Evolutionary conservation across 805 yeast genomes (phyloP).

Genomic region (Metschnikowia shivogae): DNA sequence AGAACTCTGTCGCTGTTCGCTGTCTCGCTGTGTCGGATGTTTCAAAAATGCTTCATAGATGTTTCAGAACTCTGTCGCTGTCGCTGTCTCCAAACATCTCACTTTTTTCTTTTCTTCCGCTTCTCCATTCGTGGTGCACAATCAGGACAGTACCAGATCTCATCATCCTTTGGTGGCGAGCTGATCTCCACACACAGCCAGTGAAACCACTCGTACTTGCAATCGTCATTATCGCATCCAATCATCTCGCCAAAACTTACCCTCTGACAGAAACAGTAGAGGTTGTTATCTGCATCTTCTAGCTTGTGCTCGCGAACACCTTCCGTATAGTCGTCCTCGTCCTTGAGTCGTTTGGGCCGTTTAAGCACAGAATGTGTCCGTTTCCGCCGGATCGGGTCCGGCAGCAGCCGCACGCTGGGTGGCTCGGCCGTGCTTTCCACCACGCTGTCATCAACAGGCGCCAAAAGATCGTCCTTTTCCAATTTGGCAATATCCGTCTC

Average conservation of each 20-base stretch:
- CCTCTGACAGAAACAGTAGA: constrained; percentile 88
- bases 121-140: constrained; percentile 54
- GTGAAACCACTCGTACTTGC: constrained; percentile 94
- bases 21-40: too few species aligned
- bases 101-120: constrained; percentile 40
- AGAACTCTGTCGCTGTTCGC: too few species aligned
- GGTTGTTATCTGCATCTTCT: constrained; percentile 39
- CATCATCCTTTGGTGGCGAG: constrained; percentile 81
- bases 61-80: background rate
- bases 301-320: constrained; percentile 8
- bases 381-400: constrained; percentile 17
- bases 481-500: constrained; percentile 73
- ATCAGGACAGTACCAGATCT: constrained; percentile 85
- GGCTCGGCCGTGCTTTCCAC: constrained; percentile 10
- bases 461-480: constrained; percentile 77
- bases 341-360: constrained; percentile 16
- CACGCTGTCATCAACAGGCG: constrained; percentile 40
- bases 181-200: constrained; percentile 89
- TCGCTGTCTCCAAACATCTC: too few species aligned
- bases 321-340: constrained; percentile 16
- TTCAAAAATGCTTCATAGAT: too few species aligned
- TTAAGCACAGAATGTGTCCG: constrained; percentile 15
- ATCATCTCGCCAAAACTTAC: constrained; percentile 96
- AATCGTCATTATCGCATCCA: constrained; percentile 88
- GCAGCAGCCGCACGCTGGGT: constrained; percentile 10